Evolutionary conservation across 2,329 filamentous ascomycete species (phyloP).

Genomic region (Penicillium sp.): DNA sequence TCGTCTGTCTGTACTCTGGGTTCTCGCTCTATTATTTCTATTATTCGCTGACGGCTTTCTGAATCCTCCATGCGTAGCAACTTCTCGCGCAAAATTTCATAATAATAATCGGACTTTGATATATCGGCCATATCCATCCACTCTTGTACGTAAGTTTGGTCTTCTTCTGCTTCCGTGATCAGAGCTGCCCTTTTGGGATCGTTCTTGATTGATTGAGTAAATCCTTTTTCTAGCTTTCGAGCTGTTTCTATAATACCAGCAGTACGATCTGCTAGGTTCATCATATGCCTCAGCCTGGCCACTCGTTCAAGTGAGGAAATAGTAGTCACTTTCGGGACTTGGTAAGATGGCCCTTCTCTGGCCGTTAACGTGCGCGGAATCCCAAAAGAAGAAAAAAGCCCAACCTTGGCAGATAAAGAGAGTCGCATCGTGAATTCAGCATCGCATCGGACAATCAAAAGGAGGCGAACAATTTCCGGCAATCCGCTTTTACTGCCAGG

Average conservation of each 20-base stretch:
- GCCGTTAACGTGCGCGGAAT: constrained; percentile 3
- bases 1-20: too few species aligned
- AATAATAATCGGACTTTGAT: too few species aligned
- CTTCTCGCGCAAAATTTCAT: too few species aligned
- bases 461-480: constrained; percentile 7
- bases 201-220: neutral
- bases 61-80: too few species aligned
- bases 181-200: constrained; percentile 1
- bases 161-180: constrained; percentile 1
- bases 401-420: neutral
- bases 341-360: neutral
- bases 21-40: too few species aligned
- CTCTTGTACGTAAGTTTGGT: neutral
- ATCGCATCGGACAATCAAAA: constrained; percentile 1
- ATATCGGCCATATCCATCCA: constrained; percentile 3
- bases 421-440: neutral
- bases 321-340: neutral
- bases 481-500: constrained; percentile 7
- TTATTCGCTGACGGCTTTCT: too few species aligned
- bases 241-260: neutral
- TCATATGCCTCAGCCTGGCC: neutral
- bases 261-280: neutral
- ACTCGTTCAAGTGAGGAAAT: constrained; percentile 4
- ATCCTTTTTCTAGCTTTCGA: neutral
- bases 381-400: neutral